phyloP scores from a whole-genome alignment of 805 yeast genomes.

The Blastobotrys chiropterorum region DNA sequence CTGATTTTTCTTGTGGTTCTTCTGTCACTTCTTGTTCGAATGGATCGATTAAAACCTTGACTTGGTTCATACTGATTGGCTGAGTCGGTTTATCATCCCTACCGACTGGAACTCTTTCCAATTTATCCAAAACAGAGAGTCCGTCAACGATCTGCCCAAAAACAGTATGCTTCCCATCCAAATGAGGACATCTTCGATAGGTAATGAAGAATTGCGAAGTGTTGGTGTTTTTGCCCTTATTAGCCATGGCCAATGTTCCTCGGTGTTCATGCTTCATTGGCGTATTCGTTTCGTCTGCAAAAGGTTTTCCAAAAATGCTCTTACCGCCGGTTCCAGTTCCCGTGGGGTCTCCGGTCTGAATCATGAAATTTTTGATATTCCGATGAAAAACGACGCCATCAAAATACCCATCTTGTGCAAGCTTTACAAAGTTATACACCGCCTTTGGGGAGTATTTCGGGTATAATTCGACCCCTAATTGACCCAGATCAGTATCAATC shows the following conservation, averaged over 20 bases:
- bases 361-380: conserved; percentile 30
- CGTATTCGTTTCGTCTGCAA: conserved; percentile 29
- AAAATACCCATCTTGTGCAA: conserved; percentile 29
- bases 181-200: conserved; percentile 64
- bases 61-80: conserved; percentile 35
- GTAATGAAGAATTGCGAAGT: conserved; percentile 89
- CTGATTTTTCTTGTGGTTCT: conserved; percentile 6
- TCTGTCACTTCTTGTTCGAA: conserved; percentile 13
- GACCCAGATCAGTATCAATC: conserved; percentile 25
- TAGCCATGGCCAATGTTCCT: conserved; percentile 85
- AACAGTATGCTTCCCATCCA: conserved; percentile 68
- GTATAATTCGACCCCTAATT: conserved; percentile 19
- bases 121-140: conserved; percentile 41
- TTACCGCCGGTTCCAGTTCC: conserved; percentile 40
- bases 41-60: conserved; percentile 19
- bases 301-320: conserved; percentile 38
- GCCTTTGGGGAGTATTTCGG: conserved; percentile 26
- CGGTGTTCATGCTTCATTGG: conserved; percentile 66
- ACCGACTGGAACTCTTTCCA: conserved; percentile 52
- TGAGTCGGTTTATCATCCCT: conserved; percentile 37
- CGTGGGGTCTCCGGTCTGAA: conserved; percentile 33
- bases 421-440: conserved; percentile 25
- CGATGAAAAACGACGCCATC: conserved; percentile 28
- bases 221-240: conserved; percentile 88
- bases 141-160: conserved; percentile 57